Percentiles rank a stretch among this genome's conserved stretches.
phyloP scores from a whole-genome alignment of 2,329 filamentous ascomycete species.

The Cladophialophora chaetospira region DNA sequence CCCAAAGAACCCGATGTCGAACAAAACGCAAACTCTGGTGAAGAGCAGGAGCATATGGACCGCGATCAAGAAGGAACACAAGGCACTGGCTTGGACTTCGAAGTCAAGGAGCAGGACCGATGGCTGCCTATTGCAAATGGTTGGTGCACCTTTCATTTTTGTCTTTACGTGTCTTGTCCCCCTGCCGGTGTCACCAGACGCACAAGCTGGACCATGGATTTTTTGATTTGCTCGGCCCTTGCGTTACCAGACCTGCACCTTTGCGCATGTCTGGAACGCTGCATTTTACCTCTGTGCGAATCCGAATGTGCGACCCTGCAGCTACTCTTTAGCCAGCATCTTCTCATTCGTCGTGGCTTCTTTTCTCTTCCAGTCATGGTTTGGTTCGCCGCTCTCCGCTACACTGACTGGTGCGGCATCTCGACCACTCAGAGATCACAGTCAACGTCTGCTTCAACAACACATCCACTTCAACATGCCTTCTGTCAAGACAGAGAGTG shows the following conservation, averaged over 20 bases:
- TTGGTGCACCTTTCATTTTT: conserved; percentile 62
- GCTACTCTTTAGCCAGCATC: conserved; percentile 29
- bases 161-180: conserved; percentile 17
- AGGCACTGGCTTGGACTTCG: conserved; percentile 80
- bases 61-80: conserved; percentile 67
- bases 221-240: conserved; percentile 58
- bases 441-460: conserved; percentile 14
- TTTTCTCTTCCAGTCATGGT: conserved; percentile 49
- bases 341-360: conserved; percentile 43
- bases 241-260: conserved; percentile 38
- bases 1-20: conserved; percentile 85
- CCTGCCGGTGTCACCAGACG: not conserved
- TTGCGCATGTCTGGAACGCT: conserved; percentile 34
- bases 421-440: conserved; percentile 32
- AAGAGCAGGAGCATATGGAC: conserved; percentile 89
- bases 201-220: conserved; percentile 31
- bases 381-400: conserved; percentile 35
- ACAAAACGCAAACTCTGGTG: conserved; percentile 89
- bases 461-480: conserved; percentile 28
- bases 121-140: conserved; percentile 99
- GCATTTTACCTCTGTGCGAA: conserved; percentile 25
- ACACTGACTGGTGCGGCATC: conserved; percentile 30
- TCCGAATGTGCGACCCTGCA: conserved; percentile 30
- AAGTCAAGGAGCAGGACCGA: conserved; percentile 99
- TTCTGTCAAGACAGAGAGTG: conserved; percentile 25